Base-by-base conservation (phyloP, 257 asterid genomes). In the Gynochthodes officinalis region DNA sequence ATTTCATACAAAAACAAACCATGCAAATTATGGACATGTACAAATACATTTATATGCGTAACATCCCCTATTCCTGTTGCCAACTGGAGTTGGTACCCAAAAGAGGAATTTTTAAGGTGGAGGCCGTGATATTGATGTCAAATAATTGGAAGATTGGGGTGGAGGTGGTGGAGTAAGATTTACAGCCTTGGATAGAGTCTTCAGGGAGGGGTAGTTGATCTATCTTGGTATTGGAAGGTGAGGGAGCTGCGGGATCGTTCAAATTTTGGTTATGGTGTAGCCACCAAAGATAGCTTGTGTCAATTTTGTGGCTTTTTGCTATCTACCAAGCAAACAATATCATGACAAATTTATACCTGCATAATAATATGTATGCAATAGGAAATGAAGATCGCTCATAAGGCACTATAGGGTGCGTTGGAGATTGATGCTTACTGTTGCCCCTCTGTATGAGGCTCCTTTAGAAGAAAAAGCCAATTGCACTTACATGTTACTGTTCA, bases 31-130 rank as follows among this genome's bases (percentile, higher is more conserved):
- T n/a, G n/a, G n/a, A n/a, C n/a, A n/a, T n/a, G n/a, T n/a, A n/a
- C n/a, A n/a, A n/a, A n/a, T n/a, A n/a, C n/a, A n/a, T n/a, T n/a
- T n/a, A n/a, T n/a, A n/a, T n/a, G n/a, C n/a, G 44, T 27, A 7
- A 9, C 25, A 60, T 60, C 14, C 14, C 42, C 25, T 33, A 35
- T 60, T 25, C 7, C 15, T 60, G 44, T 32, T 60, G 66, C 64
- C 39, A 58, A 12, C 64, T 27, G 37, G 64, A 58, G 39, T 58
- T 25, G 64, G 64, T 58, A 39, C n/a, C n/a, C n/a, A n/a, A n/a
- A 58, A 4, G 13, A 13, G 64, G 18, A 28, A 39, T 28, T 14
- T 27, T 27, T 11, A 58, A 60, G 25, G 43, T 60, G 42, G 66
- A 60, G 30, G 18, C 25, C 27, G n/a, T 4, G 3, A 35, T 35